Percentiles rank a stretch among this genome's conserved stretches.
phyloP scores from a whole-genome alignment of 805 yeast species.

The Candida maesae region DNA sequence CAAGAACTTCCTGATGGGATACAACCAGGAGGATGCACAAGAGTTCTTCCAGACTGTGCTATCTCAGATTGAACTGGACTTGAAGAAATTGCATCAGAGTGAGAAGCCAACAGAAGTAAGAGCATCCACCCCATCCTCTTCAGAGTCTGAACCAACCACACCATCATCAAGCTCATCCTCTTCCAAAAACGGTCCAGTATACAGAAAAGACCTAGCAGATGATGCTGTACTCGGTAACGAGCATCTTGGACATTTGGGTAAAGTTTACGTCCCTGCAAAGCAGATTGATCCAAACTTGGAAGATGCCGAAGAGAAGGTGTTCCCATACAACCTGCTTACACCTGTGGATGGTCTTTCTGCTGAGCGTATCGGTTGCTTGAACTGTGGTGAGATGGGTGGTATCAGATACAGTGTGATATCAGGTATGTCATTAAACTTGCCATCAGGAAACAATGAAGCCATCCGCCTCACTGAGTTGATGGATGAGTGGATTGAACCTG shows the following conservation, averaged over 20 bases:
- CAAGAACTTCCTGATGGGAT: slow-evolving; percentile 73
- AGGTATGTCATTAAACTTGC: slow-evolving; percentile 69
- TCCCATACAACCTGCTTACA: slow-evolving; percentile 59
- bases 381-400: slow-evolving; percentile 94
- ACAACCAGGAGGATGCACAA: slow-evolving; percentile 95
- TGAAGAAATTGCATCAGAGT: slow-evolving; percentile 30
- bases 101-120: not conserved
- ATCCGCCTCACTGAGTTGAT: slow-evolving; percentile 50
- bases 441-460: slow-evolving; percentile 42
- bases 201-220: slow-evolving; percentile 29
- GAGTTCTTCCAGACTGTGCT: slow-evolving; percentile 85
- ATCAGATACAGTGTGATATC: slow-evolving; percentile 75
- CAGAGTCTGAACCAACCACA: slow-evolving; percentile 5
- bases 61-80: slow-evolving; percentile 60
- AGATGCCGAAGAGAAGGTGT: slow-evolving; percentile 40
- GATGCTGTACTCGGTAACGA: slow-evolving; percentile 39
- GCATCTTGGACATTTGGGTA: slow-evolving; percentile 54
- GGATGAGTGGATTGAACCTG: slow-evolving; percentile 70
- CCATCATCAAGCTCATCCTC: slow-evolving; percentile 12
- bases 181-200: slow-evolving; percentile 24
- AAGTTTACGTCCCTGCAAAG: slow-evolving; percentile 64
- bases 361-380: slow-evolving; percentile 84
- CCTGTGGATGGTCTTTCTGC: slow-evolving; percentile 91
- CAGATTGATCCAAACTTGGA: slow-evolving; percentile 70
- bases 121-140: not conserved